Conservation (phyloP, 345 rosid species). For the Citrus hindsii region DNA sequence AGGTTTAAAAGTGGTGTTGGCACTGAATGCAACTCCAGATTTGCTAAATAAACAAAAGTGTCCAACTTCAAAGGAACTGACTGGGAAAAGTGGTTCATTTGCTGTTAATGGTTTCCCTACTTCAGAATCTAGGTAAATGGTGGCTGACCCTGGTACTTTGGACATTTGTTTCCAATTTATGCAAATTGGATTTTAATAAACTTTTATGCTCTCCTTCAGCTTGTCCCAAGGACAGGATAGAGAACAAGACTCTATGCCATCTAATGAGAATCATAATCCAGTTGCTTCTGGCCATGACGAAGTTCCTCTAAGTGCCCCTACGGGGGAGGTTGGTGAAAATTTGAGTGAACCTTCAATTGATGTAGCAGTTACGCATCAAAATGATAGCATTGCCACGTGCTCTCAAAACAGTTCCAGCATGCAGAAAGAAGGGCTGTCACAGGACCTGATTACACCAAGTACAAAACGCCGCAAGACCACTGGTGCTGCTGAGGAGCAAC, state of each 20-base stretch:
- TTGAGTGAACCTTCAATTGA: conserved; percentile 47
- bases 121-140: conserved; percentile 44
- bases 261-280: conserved; percentile 24
- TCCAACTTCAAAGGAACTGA: conserved; percentile 34
- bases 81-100: conserved; percentile 23
- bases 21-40: conserved; percentile 35
- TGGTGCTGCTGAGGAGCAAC: conserved; percentile 33
- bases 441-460: conserved; percentile 27
- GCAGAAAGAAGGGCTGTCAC: conserved; percentile 40
- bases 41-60: conserved; percentile 30
- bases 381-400: conserved; percentile 31
- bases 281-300: conserved; percentile 19
- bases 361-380: conserved; percentile 31
- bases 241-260: conserved; percentile 28
- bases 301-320: neutral
- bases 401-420: conserved; percentile 53
- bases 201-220: conserved; percentile 30
- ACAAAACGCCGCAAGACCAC: conserved; percentile 28
- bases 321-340: conserved; percentile 25
- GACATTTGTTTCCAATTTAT: neutral
- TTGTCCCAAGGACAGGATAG: conserved; percentile 34
- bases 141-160: neutral
- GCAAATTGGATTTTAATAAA: neutral
- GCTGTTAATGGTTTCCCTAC: conserved; percentile 51
- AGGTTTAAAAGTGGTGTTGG: conserved; percentile 18